Evolutionary conservation across 2,329 filamentous ascomycete genomes (phyloP), one percentile per base, ranked within the genome.

Genomic region (Simplicillium aogashimaense): DNA sequence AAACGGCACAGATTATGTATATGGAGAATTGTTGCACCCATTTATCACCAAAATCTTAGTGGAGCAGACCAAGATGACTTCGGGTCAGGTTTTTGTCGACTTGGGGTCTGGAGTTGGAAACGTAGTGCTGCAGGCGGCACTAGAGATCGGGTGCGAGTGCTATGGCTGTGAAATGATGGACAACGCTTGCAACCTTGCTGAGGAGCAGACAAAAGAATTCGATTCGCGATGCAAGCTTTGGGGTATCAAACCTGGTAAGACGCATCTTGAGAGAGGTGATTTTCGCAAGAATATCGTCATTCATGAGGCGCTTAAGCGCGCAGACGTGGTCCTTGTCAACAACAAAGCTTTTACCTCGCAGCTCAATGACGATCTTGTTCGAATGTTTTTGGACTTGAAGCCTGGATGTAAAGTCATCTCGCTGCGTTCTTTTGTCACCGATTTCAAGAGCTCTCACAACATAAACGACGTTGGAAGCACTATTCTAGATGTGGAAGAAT

Each of bases 131-230:
- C 92, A 98, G 59, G 88, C 90, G 2, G 92, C 92, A 1, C 74
- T 98, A 15, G 86, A 98, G 59, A 80, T 90, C 39, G 92, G 92
- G 14, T 95, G 88, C 58, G 87, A 95, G 57, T 90, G 84, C 60
- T 95, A 88, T 82, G 92, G 92, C 20, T 95, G 90, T 53, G 92
- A 98, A 61, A 86, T 94, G 72, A 94, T 95, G 87, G 74, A 83
- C 42, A 94, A 92, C 45, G 86, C 89, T 2, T 89, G 83, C 65
- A 79, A 81, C 41, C 74, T 95, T 28, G 92, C 87, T 7, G 78
- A 83, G 18, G 72, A 80, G 18, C 92, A 97, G 60, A 74, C 83
- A 48, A 71, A 74, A 29, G 92, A 98, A 59, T 95, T 98, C 51
- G 70, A 72, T 42, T 79, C 85, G n/a, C 78, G 92, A 29, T 90